phyloP scores from a whole-genome alignment of 192 early-diverging fungal species.

The Podila horticola region DNA sequence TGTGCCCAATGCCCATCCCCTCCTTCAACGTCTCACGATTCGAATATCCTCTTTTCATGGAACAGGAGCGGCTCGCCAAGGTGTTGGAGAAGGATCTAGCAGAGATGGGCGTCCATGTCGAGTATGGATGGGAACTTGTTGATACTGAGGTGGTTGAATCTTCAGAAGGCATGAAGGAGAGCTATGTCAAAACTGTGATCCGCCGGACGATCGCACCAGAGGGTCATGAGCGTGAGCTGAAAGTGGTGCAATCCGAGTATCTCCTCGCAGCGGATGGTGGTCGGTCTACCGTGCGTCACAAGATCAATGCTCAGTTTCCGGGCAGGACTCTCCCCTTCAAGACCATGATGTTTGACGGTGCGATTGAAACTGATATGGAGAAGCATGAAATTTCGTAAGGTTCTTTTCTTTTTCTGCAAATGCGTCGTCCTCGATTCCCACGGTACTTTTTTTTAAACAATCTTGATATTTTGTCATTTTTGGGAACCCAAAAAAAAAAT shows the following conservation, averaged over 20 bases:
- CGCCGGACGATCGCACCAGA: constrained; percentile 5
- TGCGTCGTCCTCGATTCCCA: no score
- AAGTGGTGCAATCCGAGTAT: constrained; percentile 17
- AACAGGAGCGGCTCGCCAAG: constrained; percentile 12
- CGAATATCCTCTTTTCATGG: constrained; percentile 5
- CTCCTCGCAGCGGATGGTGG: constrained; percentile 26
- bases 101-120: constrained; percentile 30
- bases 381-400: constrained; percentile 22
- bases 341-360: no score
- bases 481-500: no score
- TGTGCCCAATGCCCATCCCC: neutral
- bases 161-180: neutral
- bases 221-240: neutral
- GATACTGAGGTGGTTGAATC: constrained; percentile 26
- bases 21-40: constrained; percentile 9
- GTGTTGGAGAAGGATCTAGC: constrained; percentile 16
- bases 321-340: constrained; percentile 12
- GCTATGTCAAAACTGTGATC: constrained; percentile 5
- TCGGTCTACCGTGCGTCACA: constrained; percentile 19
- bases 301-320: constrained; percentile 6
- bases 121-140: constrained; percentile 38
- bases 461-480: no score
- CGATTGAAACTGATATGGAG: neutral
- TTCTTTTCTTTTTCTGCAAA: neutral
- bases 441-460: no score